These are phyloP conservation scores for Melaleuca alternifolia DNA, from an alignment of 345 rosid genomes.

Conservation along the genomic window DNA sequence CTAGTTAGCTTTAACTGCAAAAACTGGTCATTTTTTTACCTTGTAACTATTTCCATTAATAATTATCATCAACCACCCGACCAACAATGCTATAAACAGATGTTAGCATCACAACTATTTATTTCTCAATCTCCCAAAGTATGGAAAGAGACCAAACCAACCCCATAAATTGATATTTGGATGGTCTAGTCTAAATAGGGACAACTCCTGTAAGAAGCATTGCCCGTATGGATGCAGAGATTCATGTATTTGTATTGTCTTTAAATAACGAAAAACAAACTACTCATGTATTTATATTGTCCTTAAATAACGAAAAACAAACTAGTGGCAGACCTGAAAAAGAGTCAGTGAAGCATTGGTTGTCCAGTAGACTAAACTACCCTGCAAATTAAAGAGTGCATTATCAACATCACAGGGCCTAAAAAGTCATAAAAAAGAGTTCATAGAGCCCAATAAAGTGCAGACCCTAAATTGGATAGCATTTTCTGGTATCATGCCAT, in stretches of 20 bases:
- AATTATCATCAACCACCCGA: not conserved
- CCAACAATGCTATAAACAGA: not conserved
- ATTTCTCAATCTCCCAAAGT: not conserved
- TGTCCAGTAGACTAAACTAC: conserved; percentile 84
- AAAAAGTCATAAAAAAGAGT: not conserved
- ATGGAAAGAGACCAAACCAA: not conserved
- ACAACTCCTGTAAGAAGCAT: not conserved
- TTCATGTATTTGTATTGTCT: not conserved
- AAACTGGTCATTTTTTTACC: not conserved
- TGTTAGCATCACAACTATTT: not conserved
- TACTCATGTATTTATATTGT: not conserved
- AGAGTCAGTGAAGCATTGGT: conserved; percentile 65
- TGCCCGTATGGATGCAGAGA: not conserved
- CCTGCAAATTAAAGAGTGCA: conserved; percentile 28
- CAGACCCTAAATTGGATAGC: not conserved
- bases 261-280: not conserved
- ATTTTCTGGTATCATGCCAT: not conserved
- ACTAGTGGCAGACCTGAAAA: conserved; percentile 50
- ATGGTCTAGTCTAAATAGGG: not conserved
- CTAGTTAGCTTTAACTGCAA: not conserved
- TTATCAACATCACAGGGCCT: not conserved
- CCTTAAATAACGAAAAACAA: not conserved
- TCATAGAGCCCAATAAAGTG: not conserved
- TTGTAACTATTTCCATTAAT: not conserved
- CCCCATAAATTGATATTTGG: not conserved